These are phyloP conservation scores for Fusarium cyanostomum DNA, from an alignment of 2,329 filamentous ascomycete species.

Conservation along the genomic window DNA sequence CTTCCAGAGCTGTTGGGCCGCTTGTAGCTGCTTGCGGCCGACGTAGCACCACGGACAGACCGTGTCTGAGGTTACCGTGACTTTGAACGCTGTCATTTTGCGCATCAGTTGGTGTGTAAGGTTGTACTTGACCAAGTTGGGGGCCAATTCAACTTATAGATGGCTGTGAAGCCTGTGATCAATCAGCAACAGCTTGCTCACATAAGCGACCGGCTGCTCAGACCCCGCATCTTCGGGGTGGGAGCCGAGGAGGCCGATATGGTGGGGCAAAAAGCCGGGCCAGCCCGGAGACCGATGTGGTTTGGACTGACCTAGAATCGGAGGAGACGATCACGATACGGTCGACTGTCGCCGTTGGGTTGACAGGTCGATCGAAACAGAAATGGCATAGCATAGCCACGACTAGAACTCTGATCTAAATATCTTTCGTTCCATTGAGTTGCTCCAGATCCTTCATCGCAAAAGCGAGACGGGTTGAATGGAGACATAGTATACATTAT, in stretches of 20 bases:
- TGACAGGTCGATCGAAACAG: no score
- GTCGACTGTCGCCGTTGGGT: no score
- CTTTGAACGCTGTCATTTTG: conserved; percentile 66
- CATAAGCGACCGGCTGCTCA: conserved; percentile 20
- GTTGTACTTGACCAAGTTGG: background rate
- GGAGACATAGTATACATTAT: no score
- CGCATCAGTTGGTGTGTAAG: conserved; percentile 4
- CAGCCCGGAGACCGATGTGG: background rate
- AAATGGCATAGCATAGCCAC: no score
- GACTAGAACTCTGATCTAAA: no score
- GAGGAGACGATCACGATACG: no score
- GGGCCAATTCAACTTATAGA: conserved; percentile 12
- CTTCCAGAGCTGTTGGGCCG: conserved; percentile 56
- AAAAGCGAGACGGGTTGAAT: no score
- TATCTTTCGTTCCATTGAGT: no score
- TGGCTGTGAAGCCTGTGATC: no score
- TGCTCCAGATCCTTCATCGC: no score
- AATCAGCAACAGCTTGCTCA: conserved; percentile 23
- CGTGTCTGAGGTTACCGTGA: conserved; percentile 61
- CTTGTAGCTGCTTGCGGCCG: conserved; percentile 56
- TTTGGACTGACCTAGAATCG: no score
- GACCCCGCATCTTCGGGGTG: conserved; percentile 17
- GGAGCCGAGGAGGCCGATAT: conserved; percentile 18
- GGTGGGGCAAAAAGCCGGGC: background rate
- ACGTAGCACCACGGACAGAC: conserved; percentile 64